Base-by-base conservation (phyloP, 257 asterid genomes). In the Anisodus tanguticus region DNA sequence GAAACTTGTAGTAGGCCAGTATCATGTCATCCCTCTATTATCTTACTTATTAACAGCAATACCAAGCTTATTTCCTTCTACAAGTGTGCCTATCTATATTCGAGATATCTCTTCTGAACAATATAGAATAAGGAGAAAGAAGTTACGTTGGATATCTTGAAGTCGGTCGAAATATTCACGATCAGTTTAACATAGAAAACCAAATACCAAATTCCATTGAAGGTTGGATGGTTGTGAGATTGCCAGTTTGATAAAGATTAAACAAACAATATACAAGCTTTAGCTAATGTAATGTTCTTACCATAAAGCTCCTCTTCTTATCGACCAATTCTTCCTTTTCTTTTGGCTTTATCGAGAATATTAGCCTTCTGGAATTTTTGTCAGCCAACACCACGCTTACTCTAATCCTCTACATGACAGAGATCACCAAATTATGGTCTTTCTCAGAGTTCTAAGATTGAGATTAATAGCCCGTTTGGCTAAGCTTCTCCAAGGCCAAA, bases 231-330 rank as follows among this genome's bases (percentile, higher is more conserved):
- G 10, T 47, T 72, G 80, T 45, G 59, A 47, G 39, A 72, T 5
- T 37, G 59, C 0, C 59, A 47, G 41, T 22, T 71, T 47, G 58
- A 74, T 11, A 74, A 49, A 47, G 11, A 72, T 45, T 49, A 49
- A 19, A 43, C 80, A 76, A 51, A 49, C 47, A 31, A 31, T 12
- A 22, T 49, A 59, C 83, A 80, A 60, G 70, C 17, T 81, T 4
- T 81, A 2, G n/a, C 62, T 35, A 63, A 66, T 43, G 47, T 1
- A 53, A 63, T 76, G 31, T 86, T 86, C 90, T 86, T 85, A 93
- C 99, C 98, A 95, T 94, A 86, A 95, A 92, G 80, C 83, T 87
- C 89, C 93, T 91, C 89, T 92, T 95, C 86, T 89, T 94, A 87
- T 91, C 93, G 43, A 94, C 88, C 83, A 88, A 63, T 88, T 93